Percentiles rank a stretch among this genome's conserved stretches.
phyloP scores from a whole-genome alignment of 2,329 filamentous ascomycete genomes.

The Neoarthrinium moseri region DNA sequence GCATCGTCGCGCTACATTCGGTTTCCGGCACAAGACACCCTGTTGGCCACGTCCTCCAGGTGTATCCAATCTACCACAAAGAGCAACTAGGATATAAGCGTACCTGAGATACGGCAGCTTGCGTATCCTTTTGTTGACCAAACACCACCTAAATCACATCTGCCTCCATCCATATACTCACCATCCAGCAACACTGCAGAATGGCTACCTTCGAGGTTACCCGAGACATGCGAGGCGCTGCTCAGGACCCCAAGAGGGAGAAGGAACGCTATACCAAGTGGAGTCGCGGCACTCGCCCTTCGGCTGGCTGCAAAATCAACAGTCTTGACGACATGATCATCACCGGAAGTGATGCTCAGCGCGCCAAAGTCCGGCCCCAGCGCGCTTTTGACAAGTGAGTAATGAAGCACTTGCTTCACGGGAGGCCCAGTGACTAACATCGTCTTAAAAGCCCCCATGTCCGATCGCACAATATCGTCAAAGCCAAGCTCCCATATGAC shows the following conservation, averaged over 20 bases:
- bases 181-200: neutral
- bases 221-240: constrained; percentile 43
- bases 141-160: neutral
- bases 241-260: constrained; percentile 41
- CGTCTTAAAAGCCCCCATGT: constrained; percentile 13
- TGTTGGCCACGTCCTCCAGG: constrained; percentile 2
- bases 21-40: neutral
- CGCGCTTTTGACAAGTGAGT: constrained; percentile 33
- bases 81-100: neutral
- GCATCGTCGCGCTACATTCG: neutral
- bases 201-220: constrained; percentile 27
- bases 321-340: constrained; percentile 9
- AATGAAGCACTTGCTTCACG: neutral
- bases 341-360: constrained; percentile 28
- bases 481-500: constrained; percentile 23
- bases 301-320: constrained; percentile 22
- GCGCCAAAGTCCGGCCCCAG: constrained; percentile 34
- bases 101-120: constrained; percentile 7
- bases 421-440: neutral
- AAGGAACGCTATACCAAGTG: constrained; percentile 43
- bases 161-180: neutral
- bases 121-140: neutral
- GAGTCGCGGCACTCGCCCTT: constrained; percentile 34
- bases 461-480: constrained; percentile 36
- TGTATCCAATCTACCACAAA: neutral